These are phyloP conservation scores for Cercospora beticola DNA, from an alignment of 2,329 filamentous ascomycete species.

Conservation along the genomic window DNA sequence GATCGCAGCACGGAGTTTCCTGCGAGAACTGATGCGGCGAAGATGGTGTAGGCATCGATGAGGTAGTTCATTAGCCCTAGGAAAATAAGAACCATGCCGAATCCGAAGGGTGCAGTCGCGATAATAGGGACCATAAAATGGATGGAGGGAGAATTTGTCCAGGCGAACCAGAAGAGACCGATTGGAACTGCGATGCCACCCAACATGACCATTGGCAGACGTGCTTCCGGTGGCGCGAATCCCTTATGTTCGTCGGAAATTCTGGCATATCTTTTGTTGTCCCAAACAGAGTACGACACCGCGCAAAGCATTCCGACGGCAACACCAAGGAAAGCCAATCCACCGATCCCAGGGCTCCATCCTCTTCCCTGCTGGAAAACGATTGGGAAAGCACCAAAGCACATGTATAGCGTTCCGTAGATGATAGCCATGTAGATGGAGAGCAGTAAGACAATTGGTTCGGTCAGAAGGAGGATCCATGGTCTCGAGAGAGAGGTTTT, in stretches of 20 bases:
- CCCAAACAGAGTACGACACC: conserved; percentile 54
- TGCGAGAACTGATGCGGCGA: conserved; percentile 67
- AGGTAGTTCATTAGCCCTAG: conserved; percentile 66
- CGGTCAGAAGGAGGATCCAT: conserved; percentile 60
- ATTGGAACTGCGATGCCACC: conserved; percentile 63
- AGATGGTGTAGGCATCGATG: conserved; percentile 65
- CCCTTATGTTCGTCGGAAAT: conserved; percentile 51
- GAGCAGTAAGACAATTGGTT: conserved; percentile 51
- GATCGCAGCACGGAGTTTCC: conserved; percentile 79
- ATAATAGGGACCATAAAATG: conserved; percentile 58
- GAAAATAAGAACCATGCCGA: conserved; percentile 65
- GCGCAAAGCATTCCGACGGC: conserved; percentile 64
- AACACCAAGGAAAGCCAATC: conserved; percentile 67
- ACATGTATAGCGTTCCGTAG: conserved; percentile 50
- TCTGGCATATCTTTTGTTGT: conserved; percentile 55
- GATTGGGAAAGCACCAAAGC: conserved; percentile 52
- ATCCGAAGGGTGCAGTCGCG: conserved; percentile 55
- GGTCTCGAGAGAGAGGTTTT: conserved; percentile 60
- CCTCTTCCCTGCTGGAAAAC: conserved; percentile 62
- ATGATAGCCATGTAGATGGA: conserved; percentile 51
- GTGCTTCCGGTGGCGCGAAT: conserved; percentile 64
- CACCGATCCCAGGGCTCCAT: conserved; percentile 60
- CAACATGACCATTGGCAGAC: conserved; percentile 62
- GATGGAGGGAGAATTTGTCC: conserved; percentile 59
- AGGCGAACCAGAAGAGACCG: conserved; percentile 66